Evolutionary conservation across 257 asterid species (phyloP).

Genomic region (Solanum megistacrolobum): DNA sequence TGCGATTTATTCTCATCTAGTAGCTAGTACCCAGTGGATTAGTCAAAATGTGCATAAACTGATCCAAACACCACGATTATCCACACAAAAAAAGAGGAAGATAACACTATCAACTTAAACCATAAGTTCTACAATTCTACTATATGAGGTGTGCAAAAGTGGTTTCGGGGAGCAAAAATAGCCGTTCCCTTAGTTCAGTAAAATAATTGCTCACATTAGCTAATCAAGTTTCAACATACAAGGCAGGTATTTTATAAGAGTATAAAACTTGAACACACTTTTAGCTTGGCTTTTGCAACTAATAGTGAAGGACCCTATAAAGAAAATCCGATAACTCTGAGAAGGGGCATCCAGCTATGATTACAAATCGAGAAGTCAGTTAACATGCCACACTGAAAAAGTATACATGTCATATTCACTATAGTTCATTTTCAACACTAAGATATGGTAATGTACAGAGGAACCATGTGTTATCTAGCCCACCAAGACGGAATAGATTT

Average conservation of each 20-base stretch:
- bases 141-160: not conserved
- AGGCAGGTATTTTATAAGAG: not conserved
- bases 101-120: not conserved
- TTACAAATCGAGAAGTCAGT: not conserved
- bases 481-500: conserved; percentile 20
- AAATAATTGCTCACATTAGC: not conserved
- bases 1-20: not conserved
- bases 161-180: not conserved
- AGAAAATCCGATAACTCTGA: not conserved
- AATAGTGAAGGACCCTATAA: not conserved
- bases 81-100: not conserved
- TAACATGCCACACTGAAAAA: not conserved
- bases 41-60: not conserved
- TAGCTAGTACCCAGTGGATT: not conserved
- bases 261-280: not conserved
- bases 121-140: not conserved
- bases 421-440: not conserved
- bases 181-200: not conserved
- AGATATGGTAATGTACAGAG: not conserved
- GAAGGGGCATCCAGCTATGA: not conserved
- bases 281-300: not conserved
- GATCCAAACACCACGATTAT: not conserved
- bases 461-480: conserved; percentile 1
- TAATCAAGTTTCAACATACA: not conserved
- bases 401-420: not conserved